phyloP scores from a whole-genome alignment of 257 asterid species.

The Solanum clarkiae region DNA sequence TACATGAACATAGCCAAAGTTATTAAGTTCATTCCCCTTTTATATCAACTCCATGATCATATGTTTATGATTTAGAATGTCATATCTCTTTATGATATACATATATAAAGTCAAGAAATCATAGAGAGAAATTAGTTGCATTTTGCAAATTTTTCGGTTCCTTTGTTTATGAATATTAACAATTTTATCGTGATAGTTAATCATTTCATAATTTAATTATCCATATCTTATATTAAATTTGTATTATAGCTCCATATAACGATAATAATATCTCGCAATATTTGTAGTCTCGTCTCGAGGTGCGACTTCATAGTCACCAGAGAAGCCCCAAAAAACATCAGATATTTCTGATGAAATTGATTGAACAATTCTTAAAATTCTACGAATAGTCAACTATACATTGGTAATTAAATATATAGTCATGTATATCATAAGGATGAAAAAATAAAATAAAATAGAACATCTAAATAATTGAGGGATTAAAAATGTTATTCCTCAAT shows the following conservation, averaged over 20 bases:
- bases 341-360: no score
- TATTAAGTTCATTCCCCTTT: background rate
- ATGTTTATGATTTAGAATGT: background rate
- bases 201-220: background rate
- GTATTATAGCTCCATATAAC: no score
- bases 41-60: background rate
- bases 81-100: background rate
- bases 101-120: background rate
- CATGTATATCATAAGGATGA: background rate
- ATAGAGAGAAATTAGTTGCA: background rate
- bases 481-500: background rate
- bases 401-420: no score
- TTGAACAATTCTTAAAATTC: no score
- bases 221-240: no score
- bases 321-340: no score
- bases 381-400: no score
- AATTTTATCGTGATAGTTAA: background rate
- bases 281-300: no score
- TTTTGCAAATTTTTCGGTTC: background rate
- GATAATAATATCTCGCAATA: no score
- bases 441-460: background rate
- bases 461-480: background rate
- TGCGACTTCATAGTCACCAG: no score
- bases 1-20: background rate
- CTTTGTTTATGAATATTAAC: background rate